phyloP scores from a whole-genome alignment of 2,329 filamentous ascomycete species.

The Lithohypha guttulata region DNA sequence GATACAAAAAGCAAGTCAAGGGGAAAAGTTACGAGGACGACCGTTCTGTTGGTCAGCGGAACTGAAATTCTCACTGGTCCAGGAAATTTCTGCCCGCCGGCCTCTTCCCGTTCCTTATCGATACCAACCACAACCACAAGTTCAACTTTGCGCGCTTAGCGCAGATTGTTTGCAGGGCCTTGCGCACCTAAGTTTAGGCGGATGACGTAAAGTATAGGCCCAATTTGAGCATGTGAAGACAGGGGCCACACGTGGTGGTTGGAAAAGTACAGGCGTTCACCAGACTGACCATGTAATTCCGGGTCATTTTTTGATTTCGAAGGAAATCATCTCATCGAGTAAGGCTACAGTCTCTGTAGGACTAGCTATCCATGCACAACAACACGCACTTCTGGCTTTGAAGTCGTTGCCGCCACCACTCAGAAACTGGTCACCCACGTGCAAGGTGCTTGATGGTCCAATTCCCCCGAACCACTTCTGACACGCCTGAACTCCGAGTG shows the following conservation, averaged over 20 bases:
- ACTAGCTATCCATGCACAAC: conserved; percentile 93
- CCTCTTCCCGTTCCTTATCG: no score
- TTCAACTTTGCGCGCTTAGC: no score
- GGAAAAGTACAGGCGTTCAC: no score
- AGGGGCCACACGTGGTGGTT: no score
- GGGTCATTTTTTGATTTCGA: neutral
- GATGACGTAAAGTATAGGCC: no score
- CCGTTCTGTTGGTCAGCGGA: neutral
- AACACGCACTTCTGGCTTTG: conserved; percentile 83
- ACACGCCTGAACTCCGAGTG: conserved; percentile 85
- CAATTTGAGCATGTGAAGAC: no score
- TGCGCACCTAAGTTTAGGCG: no score
- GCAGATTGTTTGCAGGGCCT: no score
- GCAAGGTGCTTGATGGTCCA: conserved; percentile 59
- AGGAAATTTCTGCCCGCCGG: no score
- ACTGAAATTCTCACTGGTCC: no score
- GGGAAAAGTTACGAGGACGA: neutral
- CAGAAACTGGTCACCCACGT: conserved; percentile 92
- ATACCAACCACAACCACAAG: no score
- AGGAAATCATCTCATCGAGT: conserved; percentile 54
- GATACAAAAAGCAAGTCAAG: neutral
- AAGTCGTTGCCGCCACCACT: conserved; percentile 95
- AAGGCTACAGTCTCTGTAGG: conserved; percentile 82
- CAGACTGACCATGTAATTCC: no score
- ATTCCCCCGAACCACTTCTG: conserved; percentile 72